Evolutionary conservation across 768 basidiomycete species (phyloP), one percentile per base, ranked within the genome.

Genomic region (Trametes cubensis): DNA sequence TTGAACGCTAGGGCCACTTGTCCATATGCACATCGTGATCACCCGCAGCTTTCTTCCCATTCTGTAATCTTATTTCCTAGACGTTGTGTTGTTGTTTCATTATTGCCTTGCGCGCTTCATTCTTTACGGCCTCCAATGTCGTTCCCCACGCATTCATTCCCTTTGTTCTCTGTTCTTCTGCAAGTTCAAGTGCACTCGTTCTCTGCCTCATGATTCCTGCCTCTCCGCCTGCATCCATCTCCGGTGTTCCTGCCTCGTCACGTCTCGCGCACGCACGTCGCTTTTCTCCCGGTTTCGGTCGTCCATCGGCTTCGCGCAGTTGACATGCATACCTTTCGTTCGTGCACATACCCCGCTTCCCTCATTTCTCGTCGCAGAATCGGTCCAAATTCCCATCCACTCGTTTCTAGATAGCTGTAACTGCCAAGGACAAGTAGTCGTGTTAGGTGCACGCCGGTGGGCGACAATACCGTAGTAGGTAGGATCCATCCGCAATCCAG

Each of bases 291-390:
- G 46, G 61, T 63, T 41, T 17, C 55, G 46, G 18, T 28, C 30
- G 38, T 47, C 45, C 56, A 55, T 50, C 57, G 40, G 58, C 52
- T 44, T 63, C 62, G 48, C 17, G 40, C 53, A 44, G 40, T 54
- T 53, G 48, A 49, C 60, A 15, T 59, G 60, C 66, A 62, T 66
- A 66, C 57, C 58, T 46, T 47, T 34, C 58, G 50, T 49, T 41
- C 61, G 54, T 55, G 61, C 42, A 66, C 51, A 63, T 66, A 63
- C 66, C 66, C 65, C 42, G 20, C 39, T 25, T 40, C 20, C 49
- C 20, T 52, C 44, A 18, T 10, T n/a, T 7, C 23, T 18, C 30
- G 6, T 25, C 18, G 23, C n/a, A 41, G n/a, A 26, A 39, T 41
- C 41, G 34, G 30, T 45, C 44, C 5, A 34, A 34, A 34, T 6